Evolutionary conservation across 2,329 filamentous ascomycete species (phyloP).

Genomic region (Colletotrichum destructivum): DNA sequence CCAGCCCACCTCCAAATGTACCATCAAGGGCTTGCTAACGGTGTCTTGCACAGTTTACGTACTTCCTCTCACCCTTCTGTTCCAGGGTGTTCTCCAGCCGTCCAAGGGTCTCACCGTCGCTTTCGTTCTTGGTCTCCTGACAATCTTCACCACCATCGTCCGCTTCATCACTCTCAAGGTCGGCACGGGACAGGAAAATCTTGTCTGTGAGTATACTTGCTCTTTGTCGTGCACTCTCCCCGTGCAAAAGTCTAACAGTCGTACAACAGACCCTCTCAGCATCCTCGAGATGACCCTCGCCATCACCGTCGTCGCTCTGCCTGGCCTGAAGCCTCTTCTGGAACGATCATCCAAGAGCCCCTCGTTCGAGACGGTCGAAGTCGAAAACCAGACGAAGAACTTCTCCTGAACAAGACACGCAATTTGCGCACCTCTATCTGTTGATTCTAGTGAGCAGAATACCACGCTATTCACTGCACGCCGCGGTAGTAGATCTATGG

Average conservation of each 20-base stretch:
- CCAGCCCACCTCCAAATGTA: too few relatives aligned
- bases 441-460: too few relatives aligned
- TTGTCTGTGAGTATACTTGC: slow-evolving; percentile 45
- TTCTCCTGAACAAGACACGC: slow-evolving; percentile 5
- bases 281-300: slow-evolving; percentile 46
- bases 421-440: neutral
- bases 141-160: slow-evolving; percentile 46
- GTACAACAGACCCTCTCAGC: slow-evolving; percentile 43
- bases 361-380: slow-evolving; percentile 33
- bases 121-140: slow-evolving; percentile 47
- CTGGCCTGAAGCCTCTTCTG: slow-evolving; percentile 46
- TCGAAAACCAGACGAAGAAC: slow-evolving; percentile 32
- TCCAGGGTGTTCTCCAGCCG: slow-evolving; percentile 45
- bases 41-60: slow-evolving; percentile 47
- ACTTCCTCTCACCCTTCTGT: slow-evolving; percentile 50
- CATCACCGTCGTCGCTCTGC: slow-evolving; percentile 45
- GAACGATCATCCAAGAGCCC: slow-evolving; percentile 26
- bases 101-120: slow-evolving; percentile 46
- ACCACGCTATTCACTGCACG: too few relatives aligned
- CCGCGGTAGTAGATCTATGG: too few relatives aligned
- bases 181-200: slow-evolving; percentile 47
- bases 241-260: neutral
- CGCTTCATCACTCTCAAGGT: slow-evolving; percentile 47
- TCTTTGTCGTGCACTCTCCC: too few relatives aligned
- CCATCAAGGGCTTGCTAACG: slow-evolving; percentile 18